A percentile compares a stretch with the other conserved stretches of the same genome.
Evolutionary conservation across 208 protist genomes (phyloP).

Genomic region (Porcisia deanei): DNA sequence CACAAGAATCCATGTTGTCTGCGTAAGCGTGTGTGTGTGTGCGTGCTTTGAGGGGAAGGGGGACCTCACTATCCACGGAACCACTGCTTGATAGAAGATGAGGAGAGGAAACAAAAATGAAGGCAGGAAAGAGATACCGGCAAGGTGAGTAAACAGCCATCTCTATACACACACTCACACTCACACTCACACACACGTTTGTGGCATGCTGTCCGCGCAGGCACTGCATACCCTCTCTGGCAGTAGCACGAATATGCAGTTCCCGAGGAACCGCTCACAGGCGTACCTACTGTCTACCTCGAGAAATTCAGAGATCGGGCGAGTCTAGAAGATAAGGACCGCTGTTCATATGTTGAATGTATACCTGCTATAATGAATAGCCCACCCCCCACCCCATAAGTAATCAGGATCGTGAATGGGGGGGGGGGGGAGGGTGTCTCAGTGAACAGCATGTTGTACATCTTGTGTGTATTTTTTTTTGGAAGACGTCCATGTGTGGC

Average conservation of each 20-base stretch:
- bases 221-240: too few species aligned
- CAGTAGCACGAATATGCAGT: background rate
- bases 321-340: background rate
- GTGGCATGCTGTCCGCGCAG: background rate
- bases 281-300: background rate
- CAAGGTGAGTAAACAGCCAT: background rate
- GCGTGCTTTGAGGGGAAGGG: background rate
- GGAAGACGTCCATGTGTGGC: too few species aligned
- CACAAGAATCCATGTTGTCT: slow-evolving; percentile 48
- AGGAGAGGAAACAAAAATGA: slow-evolving; percentile 10
- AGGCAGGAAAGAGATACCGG: background rate
- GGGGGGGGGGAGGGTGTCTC: too few species aligned
- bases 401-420: too few species aligned
- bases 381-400: too few species aligned
- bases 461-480: background rate
- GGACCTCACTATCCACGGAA: too few species aligned
- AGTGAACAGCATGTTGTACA: too few species aligned
- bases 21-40: background rate
- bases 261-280: background rate
- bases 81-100: background rate
- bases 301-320: background rate
- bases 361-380: too few species aligned
- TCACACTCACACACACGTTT: background rate
- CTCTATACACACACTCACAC: background rate
- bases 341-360: background rate